phyloP scores from a whole-genome alignment of 768 basidiomycete genomes.

The Phaeotremella skinneri region DNA sequence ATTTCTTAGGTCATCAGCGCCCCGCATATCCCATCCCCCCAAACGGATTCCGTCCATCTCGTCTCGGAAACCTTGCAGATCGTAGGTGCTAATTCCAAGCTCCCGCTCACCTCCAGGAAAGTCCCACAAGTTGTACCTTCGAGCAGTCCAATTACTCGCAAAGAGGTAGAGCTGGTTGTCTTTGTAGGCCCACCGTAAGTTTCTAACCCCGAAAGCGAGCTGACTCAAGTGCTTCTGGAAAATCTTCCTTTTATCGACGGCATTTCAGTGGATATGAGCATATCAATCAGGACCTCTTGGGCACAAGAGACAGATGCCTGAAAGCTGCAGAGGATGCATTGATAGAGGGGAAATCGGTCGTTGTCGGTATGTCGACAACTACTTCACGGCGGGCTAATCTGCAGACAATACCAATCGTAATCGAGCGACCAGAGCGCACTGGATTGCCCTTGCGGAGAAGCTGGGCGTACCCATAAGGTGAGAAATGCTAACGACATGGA shows the following conservation, averaged over 20 bases:
- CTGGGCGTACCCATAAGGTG: slow-evolving; percentile 62
- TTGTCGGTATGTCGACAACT: slow-evolving; percentile 65
- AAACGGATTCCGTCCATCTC: slow-evolving; percentile 67
- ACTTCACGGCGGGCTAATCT: background rate
- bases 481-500: background rate
- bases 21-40: slow-evolving; percentile 57
- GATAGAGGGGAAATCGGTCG: slow-evolving; percentile 62
- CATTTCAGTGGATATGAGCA: slow-evolving; percentile 76
- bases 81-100: slow-evolving; percentile 32
- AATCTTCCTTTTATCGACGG: slow-evolving; percentile 71
- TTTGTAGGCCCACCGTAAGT: slow-evolving; percentile 61
- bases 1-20: slow-evolving; percentile 61
- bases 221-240: slow-evolving; percentile 60
- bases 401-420: slow-evolving; percentile 92
- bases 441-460: slow-evolving; percentile 66
- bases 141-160: slow-evolving; percentile 51
- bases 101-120: slow-evolving; percentile 25
- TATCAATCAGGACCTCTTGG: slow-evolving; percentile 81
- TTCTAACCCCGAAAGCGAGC: background rate
- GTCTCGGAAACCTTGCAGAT: slow-evolving; percentile 48
- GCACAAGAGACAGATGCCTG: slow-evolving; percentile 72
- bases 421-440: slow-evolving; percentile 64
- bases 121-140: slow-evolving; percentile 56
- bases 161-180: slow-evolving; percentile 57
- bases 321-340: slow-evolving; percentile 63